Evolutionary conservation across 495 filamentous ascomycete species (phyloP).

Genomic region (Aspergillus nidulans): DNA sequence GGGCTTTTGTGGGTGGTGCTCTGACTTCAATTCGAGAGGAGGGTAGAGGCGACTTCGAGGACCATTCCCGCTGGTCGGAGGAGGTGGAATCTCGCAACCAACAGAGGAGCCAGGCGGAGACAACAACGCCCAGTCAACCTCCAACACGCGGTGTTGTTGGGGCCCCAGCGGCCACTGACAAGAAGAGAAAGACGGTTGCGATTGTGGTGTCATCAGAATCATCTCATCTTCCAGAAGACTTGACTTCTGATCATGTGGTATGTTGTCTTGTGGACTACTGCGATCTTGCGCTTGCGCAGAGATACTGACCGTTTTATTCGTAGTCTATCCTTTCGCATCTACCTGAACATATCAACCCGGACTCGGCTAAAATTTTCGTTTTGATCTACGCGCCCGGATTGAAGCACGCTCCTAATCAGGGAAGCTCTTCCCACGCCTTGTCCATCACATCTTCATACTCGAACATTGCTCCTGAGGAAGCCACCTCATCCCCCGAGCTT

Average conservation of each 20-base stretch:
- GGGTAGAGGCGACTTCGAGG: constrained; percentile 71
- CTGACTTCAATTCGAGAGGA: constrained; percentile 82
- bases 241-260: constrained; percentile 71
- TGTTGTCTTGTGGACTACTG: constrained; percentile 26
- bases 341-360: constrained; percentile 63
- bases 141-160: constrained; percentile 19
- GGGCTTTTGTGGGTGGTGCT: constrained; percentile 70
- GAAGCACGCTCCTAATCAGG: constrained; percentile 53
- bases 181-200: constrained; percentile 66
- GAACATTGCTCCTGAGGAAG: constrained; percentile 75
- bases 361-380: constrained; percentile 69
- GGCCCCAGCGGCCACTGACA: constrained; percentile 14
- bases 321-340: constrained; percentile 90
- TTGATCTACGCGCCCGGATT: constrained; percentile 82
- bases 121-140: constrained; percentile 22
- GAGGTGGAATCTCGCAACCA: constrained; percentile 56
- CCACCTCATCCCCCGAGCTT: constrained; percentile 60
- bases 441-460: constrained; percentile 85
- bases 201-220: constrained; percentile 80
- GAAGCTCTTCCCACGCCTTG: constrained; percentile 38
- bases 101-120: constrained; percentile 27
- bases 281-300: neutral
- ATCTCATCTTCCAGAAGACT: constrained; percentile 55
- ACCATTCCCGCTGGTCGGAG: constrained; percentile 81
- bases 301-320: constrained; percentile 20